A percentile compares a stretch with the other conserved stretches of the same genome.
Conservation (phyloP, 225 moss, liverwort and hornwort genomes). For the Asterella californica region DNA sequence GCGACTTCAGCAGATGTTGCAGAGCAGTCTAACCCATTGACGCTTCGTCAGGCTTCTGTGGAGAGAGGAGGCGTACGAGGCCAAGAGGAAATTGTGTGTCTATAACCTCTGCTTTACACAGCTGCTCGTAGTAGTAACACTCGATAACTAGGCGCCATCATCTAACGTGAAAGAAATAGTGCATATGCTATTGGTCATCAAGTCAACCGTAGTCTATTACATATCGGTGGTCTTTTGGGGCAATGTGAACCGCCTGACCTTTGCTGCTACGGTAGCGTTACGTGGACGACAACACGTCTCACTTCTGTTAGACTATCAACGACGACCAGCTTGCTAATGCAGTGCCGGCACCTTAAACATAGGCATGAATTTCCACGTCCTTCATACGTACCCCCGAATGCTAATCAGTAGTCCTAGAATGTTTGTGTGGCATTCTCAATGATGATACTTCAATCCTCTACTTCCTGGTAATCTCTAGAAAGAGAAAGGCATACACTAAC, state of each 20-base stretch:
- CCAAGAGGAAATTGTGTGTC: neutral
- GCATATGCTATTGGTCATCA: neutral
- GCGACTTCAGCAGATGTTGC: neutral
- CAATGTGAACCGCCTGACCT: conserved; percentile 3
- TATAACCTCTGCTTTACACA: neutral
- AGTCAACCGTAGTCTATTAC: neutral
- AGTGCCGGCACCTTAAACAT: neutral
- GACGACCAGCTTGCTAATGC: neutral
- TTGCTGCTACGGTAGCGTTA: neutral
- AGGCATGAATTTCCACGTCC: neutral
- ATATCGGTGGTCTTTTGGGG: neutral
- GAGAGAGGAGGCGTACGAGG: too few species aligned
- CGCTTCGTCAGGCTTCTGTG: too few species aligned
- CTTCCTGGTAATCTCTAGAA: neutral
- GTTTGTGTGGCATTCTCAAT: neutral
- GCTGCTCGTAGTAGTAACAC: neutral
- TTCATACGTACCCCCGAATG: neutral
- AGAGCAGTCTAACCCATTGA: neutral
- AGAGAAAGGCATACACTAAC: neutral
- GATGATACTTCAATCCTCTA: neutral
- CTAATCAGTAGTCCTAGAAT: neutral
- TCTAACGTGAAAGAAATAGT: neutral
- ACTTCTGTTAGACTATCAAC: neutral
- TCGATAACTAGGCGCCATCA: neutral
- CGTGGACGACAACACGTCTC: neutral